Conservation (phyloP, 805 yeast species). For the Pichia rugopelliculosa region DNA sequence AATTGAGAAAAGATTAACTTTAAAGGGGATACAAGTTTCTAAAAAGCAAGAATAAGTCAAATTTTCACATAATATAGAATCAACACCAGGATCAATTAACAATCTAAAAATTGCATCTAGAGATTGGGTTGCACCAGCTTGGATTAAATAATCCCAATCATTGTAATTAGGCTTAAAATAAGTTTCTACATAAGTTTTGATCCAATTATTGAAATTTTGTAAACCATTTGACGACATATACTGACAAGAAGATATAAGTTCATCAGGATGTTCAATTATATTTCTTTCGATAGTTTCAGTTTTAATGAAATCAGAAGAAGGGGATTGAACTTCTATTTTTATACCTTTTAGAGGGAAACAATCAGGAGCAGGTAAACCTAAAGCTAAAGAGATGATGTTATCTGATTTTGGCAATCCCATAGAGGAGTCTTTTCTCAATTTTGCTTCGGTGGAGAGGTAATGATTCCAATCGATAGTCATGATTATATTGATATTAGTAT, state of each 20-base stretch:
- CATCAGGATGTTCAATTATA: slow-evolving; percentile 13
- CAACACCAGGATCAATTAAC: slow-evolving; percentile 63
- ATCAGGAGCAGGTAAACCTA: slow-evolving; percentile 49
- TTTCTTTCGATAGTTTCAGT: slow-evolving; percentile 31
- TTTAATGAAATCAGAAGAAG: slow-evolving; percentile 36
- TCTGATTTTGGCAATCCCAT: slow-evolving; percentile 20
- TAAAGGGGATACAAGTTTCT: slow-evolving; percentile 72
- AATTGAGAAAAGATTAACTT: slow-evolving; percentile 61
- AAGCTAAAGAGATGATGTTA: slow-evolving; percentile 43
- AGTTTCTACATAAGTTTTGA: slow-evolving; percentile 34
- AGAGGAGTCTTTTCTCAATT: slow-evolving; percentile 22
- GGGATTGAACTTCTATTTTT: slow-evolving; percentile 27
- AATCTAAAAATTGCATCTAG: slow-evolving; percentile 81
- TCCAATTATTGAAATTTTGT: slow-evolving; percentile 33
- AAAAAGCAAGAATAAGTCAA: slow-evolving; percentile 77
- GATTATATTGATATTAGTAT: not conserved
- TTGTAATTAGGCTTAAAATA: slow-evolving; percentile 39
- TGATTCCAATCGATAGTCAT: slow-evolving; percentile 18
- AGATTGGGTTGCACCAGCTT: slow-evolving; percentile 85
- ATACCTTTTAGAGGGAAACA: slow-evolving; percentile 40
- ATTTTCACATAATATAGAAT: slow-evolving; percentile 76
- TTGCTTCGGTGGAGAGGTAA: slow-evolving; percentile 17
- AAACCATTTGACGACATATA: slow-evolving; percentile 46
- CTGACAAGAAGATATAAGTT: slow-evolving; percentile 43
- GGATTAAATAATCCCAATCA: slow-evolving; percentile 65